Base-by-base conservation (phyloP, 805 yeast genomes). In the Metschnikowia arizonensis region DNA sequence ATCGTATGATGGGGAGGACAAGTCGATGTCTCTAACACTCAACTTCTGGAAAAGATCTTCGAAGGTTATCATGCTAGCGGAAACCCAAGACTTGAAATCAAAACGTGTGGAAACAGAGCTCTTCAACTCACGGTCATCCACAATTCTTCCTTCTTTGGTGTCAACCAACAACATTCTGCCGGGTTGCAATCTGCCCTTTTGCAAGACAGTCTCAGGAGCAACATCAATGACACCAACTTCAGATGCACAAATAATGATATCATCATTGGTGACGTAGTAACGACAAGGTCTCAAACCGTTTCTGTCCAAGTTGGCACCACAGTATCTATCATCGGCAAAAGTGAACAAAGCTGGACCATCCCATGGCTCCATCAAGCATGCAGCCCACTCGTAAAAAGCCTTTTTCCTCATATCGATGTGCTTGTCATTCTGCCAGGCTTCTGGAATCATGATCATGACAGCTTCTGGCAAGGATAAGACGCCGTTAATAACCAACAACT, bases 341-440 rank as follows among this genome's bases (percentile, higher is more conserved):
- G 96, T 89, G 73, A 91, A 87, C 55, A 93, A 73, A 29, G 98
- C 98, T 15, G 99, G 99, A 54, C 99, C 99, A 70, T 91, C 99
- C 99, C 99, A 91, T 7, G 98, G 98, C 72, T 91, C 99, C 97
- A 93, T 93, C 54, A 91, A 72, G 70, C 97, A 89, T 10, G 98
- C 96, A 39, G 97, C 98, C 98, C 98, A 91, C 66, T 93, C 97
- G 71, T 91, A 91, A 68, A 95, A 91, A 0, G 98, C 97, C 58
- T 78, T 82, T 72, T 90, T 86, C 65, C 85, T 83, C 45, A 95
- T 88, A 65, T 91, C 97, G 85, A 91, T 89, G 52, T 77, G 66
- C 45, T 68, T 66, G 67, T 90, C 93, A 63, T 86, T 85, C 68
- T 91, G 97, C 93, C 97, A 89, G 4, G 98, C 97, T 69, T 91